These are phyloP conservation scores for Hyaloscypha bicolor DNA, from an alignment of 495 filamentous ascomycete species.

Conservation along the genomic window DNA sequence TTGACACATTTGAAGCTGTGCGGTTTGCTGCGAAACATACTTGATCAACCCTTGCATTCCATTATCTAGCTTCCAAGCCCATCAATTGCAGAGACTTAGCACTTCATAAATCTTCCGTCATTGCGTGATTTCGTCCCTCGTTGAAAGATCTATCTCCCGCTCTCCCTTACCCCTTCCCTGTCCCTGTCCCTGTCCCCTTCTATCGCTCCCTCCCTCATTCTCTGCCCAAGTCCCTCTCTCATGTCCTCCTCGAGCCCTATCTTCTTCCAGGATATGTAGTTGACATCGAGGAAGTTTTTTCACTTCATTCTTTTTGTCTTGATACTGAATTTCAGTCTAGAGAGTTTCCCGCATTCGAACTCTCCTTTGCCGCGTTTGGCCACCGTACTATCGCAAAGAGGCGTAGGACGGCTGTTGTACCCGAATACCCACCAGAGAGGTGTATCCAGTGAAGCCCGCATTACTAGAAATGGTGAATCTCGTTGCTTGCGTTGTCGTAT, in stretches of 20 bases:
- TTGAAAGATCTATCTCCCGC: no score
- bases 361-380: no score
- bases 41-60: background rate
- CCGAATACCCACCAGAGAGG: background rate
- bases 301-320: no score
- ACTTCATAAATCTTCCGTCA: background rate
- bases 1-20: background rate
- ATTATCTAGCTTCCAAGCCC: background rate
- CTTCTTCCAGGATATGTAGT: background rate
- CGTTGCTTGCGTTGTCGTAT: background rate
- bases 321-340: no score
- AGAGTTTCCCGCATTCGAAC: no score
- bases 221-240: no score
- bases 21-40: background rate
- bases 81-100: background rate
- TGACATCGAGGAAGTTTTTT: no score
- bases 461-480: background rate
- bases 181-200: background rate
- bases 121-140: background rate
- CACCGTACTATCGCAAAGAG: background rate
- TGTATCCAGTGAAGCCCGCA: background rate
- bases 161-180: background rate
- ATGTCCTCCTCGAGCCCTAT: background rate
- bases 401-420: background rate
- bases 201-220: no score